Evolutionary conservation across 2,329 filamentous ascomycete genomes (phyloP).

Genomic region (Aureobasidium mangrovei): DNA sequence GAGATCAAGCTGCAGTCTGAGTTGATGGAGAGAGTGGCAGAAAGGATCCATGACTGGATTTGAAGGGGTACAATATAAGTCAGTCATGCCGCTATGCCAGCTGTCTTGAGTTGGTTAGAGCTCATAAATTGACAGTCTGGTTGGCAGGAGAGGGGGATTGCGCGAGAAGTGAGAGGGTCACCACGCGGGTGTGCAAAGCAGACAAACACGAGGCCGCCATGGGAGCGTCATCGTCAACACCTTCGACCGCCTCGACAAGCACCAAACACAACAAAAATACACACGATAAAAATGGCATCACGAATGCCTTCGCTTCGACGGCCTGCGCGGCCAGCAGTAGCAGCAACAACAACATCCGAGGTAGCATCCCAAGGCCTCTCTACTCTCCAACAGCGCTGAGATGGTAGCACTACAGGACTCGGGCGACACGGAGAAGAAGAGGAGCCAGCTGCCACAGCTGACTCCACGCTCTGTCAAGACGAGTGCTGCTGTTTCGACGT

Average conservation of each 20-base stretch:
- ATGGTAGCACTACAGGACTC: not conserved
- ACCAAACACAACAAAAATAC: not conserved
- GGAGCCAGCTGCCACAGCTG: constrained; percentile 12
- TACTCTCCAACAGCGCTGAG: constrained; percentile 13
- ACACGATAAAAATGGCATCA: not conserved
- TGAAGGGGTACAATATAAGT: not conserved
- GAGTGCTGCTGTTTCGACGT: not conserved
- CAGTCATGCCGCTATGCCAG: no score
- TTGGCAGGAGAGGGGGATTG: no score
- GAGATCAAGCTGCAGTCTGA: constrained; percentile 4
- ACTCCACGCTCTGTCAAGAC: constrained; percentile 6
- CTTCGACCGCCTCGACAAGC: not conserved
- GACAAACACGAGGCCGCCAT: not conserved
- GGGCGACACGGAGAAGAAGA: not conserved
- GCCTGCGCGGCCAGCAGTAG: not conserved
- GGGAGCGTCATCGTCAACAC: not conserved
- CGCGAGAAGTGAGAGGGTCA: no score
- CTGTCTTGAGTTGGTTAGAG: no score
- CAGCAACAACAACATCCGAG: constrained; percentile 1
- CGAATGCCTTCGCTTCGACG: constrained; percentile 4
- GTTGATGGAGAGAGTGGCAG: constrained; percentile 1
- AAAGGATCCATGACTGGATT: not conserved
- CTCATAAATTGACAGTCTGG: no score
- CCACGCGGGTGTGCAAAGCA: no score
- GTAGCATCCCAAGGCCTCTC: constrained; percentile 5